These are phyloP conservation scores for Cornus suecica DNA, from an alignment of 148 eudicot genomes.

Conservation along the genomic window DNA sequence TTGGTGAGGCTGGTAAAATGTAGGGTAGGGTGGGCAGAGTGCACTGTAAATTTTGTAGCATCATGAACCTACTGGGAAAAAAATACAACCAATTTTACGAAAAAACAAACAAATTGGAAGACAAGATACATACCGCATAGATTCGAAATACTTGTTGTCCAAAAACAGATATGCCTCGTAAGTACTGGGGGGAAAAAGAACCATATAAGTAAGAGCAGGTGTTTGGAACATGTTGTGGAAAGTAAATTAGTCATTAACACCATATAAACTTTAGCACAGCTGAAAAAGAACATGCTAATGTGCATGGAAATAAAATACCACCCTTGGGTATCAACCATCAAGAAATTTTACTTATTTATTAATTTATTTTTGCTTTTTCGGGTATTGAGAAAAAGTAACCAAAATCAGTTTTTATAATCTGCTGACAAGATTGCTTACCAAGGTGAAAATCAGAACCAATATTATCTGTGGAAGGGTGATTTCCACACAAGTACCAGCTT, in stretches of 20 bases:
- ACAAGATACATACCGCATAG: conserved; percentile 66
- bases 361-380: too few species aligned
- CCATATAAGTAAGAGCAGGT: not conserved
- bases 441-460: conserved; percentile 68
- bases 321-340: not conserved
- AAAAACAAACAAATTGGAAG: not conserved
- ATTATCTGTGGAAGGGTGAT: conserved; percentile 80
- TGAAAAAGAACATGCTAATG: not conserved
- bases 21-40: not conserved
- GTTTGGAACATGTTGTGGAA: not conserved
- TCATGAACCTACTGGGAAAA: not conserved
- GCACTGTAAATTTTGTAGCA: not conserved
- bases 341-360: too few species aligned
- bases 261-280: not conserved
- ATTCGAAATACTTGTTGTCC: conserved; percentile 75
- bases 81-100: not conserved
- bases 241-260: not conserved
- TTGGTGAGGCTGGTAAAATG: not conserved
- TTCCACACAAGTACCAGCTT: conserved; percentile 89
- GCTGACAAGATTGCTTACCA: conserved; percentile 51
- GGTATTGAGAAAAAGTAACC: not conserved
- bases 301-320: not conserved
- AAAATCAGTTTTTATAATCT: not conserved
- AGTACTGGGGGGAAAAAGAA: conserved; percentile 47
- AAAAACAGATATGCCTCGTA: conserved; percentile 72